A percentile compares a stretch with the other conserved stretches of the same genome.
Evolutionary conservation across 1,139 yeast species (phyloP).

Genomic region (Kodamaea ohmeri): DNA sequence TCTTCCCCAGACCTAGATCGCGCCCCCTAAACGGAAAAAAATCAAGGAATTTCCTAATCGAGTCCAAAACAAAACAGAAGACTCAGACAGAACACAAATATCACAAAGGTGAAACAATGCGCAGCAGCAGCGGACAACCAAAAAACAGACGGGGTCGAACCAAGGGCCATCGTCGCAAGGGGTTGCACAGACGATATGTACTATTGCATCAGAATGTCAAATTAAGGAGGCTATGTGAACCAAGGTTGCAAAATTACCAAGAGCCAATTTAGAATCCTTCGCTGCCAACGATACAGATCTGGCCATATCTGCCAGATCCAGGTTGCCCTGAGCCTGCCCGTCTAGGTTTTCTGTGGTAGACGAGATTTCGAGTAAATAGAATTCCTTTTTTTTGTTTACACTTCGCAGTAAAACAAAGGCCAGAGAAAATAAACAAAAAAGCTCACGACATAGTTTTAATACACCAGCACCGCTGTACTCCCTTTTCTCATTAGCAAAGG

Average conservation of each 20-base stretch:
- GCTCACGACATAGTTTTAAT: slow-evolving; percentile 1
- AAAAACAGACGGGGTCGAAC: neutral
- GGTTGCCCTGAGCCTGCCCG: too few relatives aligned
- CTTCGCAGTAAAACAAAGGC: slow-evolving; percentile 7
- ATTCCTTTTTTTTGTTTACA: slow-evolving; percentile 10
- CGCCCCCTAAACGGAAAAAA: neutral
- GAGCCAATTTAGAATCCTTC: too few relatives aligned
- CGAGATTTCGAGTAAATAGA: slow-evolving; percentile 7
- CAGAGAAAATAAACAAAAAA: slow-evolving; percentile 8
- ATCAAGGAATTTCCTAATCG: slow-evolving; percentile 1
- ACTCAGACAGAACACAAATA: neutral
- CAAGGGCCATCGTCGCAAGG: too few relatives aligned
- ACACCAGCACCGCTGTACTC: slow-evolving; percentile 7
- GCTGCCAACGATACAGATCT: too few relatives aligned
- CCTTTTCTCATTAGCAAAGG: slow-evolving; percentile 1
- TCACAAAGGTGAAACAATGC: slow-evolving; percentile 1
- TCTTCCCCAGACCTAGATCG: neutral
- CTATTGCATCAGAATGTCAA: too few relatives aligned
- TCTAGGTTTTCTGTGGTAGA: slow-evolving; percentile 1
- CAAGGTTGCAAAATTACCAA: too few relatives aligned
- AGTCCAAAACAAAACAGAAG: slow-evolving; percentile 2
- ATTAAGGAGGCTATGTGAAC: too few relatives aligned
- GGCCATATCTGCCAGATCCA: too few relatives aligned
- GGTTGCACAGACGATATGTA: too few relatives aligned
- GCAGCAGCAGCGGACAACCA: slow-evolving; percentile 1